Conservation (phyloP, 2,329 filamentous ascomycete genomes). For the Tolypocladium ovalisporum region DNA sequence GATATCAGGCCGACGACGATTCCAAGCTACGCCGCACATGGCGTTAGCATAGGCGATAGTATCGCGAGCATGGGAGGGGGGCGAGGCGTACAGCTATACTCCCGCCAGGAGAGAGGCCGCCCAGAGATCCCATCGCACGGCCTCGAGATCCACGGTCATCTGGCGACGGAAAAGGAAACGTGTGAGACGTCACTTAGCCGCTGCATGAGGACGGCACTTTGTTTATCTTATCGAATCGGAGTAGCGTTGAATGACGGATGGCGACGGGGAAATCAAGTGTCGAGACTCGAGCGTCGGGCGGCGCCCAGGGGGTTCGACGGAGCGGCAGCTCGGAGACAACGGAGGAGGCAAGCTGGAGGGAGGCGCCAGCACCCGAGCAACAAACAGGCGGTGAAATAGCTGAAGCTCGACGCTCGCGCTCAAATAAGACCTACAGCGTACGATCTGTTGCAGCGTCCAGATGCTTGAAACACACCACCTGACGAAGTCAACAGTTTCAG, state of each 20-base stretch:
- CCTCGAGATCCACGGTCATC: constrained; percentile 33
- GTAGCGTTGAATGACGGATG: not conserved
- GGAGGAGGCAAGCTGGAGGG: not conserved
- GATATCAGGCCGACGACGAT: constrained; percentile 88
- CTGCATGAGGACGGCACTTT: constrained; percentile 12
- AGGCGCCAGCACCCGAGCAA: constrained; percentile 9
- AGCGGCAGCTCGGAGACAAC: not conserved
- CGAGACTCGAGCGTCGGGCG: not conserved
- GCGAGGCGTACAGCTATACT: constrained; percentile 56
- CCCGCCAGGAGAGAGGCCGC: constrained; percentile 67
- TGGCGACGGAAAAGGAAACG: constrained; percentile 18
- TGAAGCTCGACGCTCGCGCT: not conserved
- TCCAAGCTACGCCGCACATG: constrained; percentile 52
- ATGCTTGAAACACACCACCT: not conserved
- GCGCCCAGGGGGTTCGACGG: not conserved
- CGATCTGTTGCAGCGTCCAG: not conserved
- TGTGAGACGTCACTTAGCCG: constrained; percentile 4
- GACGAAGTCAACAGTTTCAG: not conserved
- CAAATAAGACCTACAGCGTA: not conserved
- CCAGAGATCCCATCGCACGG: constrained; percentile 57
- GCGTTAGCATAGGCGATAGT: constrained; percentile 9
- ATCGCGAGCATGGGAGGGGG: not conserved
- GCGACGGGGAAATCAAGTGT: not conserved
- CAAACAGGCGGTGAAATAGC: not conserved
- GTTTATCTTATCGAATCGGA: not conserved